Conservation (phyloP, 805 yeast genomes). For the Starmerella kuoi region DNA sequence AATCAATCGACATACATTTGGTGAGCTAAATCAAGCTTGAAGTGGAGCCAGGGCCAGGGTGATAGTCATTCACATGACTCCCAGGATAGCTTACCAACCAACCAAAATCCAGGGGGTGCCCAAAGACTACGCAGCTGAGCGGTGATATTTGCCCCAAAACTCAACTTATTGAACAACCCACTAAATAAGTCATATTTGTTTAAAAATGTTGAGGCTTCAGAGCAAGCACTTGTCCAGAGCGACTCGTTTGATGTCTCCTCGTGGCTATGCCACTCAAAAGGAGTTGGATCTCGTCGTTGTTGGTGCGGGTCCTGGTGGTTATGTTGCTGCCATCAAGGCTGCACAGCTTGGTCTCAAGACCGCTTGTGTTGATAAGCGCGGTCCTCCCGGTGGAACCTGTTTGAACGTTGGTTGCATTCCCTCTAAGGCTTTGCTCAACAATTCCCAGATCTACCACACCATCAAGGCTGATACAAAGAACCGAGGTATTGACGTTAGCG, state of each 20-base stretch:
- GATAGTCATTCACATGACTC: too few species aligned
- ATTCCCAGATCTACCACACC: conserved; percentile 84
- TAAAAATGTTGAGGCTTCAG: conserved; percentile 13
- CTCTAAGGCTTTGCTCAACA: conserved; percentile 87
- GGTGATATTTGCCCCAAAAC: too few species aligned
- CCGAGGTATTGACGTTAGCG: conserved; percentile 81
- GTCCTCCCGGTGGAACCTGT: conserved; percentile 95
- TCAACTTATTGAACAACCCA: too few species aligned
- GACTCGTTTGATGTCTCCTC: conserved; percentile 7
- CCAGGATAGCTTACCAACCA: too few species aligned
- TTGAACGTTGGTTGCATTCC: conserved; percentile 98
- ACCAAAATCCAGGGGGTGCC: too few species aligned
- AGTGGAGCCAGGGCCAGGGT: too few species aligned
- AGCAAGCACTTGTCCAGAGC: conserved; percentile 11
- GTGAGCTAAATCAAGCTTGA: too few species aligned
- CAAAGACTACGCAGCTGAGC: too few species aligned
- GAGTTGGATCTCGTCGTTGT: conserved; percentile 86
- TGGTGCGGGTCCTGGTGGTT: conserved; percentile 99
- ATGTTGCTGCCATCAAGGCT: conserved; percentile 96
- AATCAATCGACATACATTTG: too few species aligned
- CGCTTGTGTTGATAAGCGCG: conserved; percentile 96
- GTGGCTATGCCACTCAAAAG: conserved; percentile 26
- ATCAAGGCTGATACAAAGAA: conserved; percentile 69
- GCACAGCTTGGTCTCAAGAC: conserved; percentile 92
- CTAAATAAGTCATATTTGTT: too few species aligned